Evolutionary conservation across 129 eudicot genomes (phyloP), one percentile per base, ranked within the genome.

Genomic region (Lactuca sativa): DNA sequence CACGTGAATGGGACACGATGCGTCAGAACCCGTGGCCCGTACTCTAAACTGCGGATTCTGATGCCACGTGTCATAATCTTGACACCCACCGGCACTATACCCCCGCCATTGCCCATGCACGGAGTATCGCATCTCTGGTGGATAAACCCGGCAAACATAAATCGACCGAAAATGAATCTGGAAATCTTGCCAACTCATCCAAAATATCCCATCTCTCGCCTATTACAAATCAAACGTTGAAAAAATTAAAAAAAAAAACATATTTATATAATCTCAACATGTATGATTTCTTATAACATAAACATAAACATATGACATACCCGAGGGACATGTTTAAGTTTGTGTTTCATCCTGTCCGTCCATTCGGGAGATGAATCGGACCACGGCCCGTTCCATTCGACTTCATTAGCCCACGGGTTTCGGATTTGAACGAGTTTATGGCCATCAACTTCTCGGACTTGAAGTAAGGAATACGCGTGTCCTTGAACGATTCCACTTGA

Each of bases 141-240:
- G 99, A 61, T 95, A 95, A 56, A 95, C 99, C 58, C 99, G 99
- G 58, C 99, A 95, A 63, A 95, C 96, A 53, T 95, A 95, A 78
- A 95, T 95, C 9, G 99, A 95, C 59, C 99, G 85, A 63, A 95
- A 95, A 68, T 95, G 99, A 57, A 95, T 87, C 74, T 95, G 99
- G 67, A 95, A 95, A 71, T 95, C 99, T 85, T 95, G 99, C 99
- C 99, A 95, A 7, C 97, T 90, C 99, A 95, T 95, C 99, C 99
- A 95, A 83, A 95, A 95, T 71, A 95, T 95, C 73, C 99, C 99
- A 38, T 90, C 97, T 75, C 78, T 90, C 47, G 97, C 90, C 99
- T 95, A 89, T 75, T 2, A 47, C 9, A 47, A 47, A 11, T 12
- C 5, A 47, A 47, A 47, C 5, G 12, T 78, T 11, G 30, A 51